These are phyloP conservation scores for Curvularia hawaiiensis DNA, from an alignment of 2,329 filamentous ascomycete species.

Conservation along the genomic window DNA sequence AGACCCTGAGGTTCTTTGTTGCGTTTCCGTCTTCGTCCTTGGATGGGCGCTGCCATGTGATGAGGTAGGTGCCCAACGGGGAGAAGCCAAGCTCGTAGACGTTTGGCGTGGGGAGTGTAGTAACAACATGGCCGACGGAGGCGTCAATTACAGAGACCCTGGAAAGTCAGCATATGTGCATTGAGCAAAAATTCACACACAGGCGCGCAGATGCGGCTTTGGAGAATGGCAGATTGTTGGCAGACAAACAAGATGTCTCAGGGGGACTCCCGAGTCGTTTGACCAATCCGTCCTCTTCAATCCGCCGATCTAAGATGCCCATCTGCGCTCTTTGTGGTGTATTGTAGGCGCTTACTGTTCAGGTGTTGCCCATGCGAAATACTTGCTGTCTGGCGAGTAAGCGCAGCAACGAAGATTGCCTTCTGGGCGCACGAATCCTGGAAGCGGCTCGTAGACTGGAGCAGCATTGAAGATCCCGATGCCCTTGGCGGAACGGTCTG, in stretches of 20 bases:
- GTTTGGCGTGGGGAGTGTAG: constrained; percentile 76
- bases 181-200: neutral
- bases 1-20: constrained; percentile 95
- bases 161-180: constrained; percentile 14
- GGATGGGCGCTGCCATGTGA: constrained; percentile 91
- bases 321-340: neutral
- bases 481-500: constrained; percentile 91
- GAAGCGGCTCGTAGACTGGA: constrained; percentile 82
- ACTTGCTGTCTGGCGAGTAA: constrained; percentile 95
- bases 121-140: constrained; percentile 73
- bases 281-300: neutral
- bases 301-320: neutral
- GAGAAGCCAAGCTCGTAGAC: constrained; percentile 97
- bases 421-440: constrained; percentile 81
- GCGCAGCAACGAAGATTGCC: constrained; percentile 93
- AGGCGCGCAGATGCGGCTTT: neutral
- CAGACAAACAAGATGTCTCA: neutral
- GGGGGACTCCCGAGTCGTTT: neutral
- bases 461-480: constrained; percentile 93
- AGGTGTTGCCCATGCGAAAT: constrained; percentile 91
- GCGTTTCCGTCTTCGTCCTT: constrained; percentile 96
- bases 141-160: constrained; percentile 86
- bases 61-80: constrained; percentile 86
- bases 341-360: constrained; percentile 61
- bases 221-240: constrained; percentile 7